Evolutionary conservation across 352 stramenopile genomes (phyloP), one percentile per base, ranked within the genome.

Genomic region (Chrysophaeum taylorii): DNA sequence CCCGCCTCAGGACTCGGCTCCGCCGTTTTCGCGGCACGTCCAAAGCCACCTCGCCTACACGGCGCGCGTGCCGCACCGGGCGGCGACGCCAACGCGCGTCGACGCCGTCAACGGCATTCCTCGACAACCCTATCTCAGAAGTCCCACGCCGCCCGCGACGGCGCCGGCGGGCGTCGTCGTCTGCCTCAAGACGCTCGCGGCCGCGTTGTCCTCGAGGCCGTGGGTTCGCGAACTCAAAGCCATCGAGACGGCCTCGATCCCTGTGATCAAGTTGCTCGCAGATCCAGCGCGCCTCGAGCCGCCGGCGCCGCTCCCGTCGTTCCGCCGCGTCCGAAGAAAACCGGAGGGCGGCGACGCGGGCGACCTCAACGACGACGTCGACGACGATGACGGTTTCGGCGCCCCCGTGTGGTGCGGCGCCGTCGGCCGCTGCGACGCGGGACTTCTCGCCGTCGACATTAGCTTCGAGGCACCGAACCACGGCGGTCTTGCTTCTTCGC

Each of bases 401-500:
- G 27, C n/a, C 27, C 57, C 57, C 33, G 45, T 36, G 57, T 66
- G 57, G 57, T 16, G 14, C 33, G 57, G 57, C 35, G 57, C 57
- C 33, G 27, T 66, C 57, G 57, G 57, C 12, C 57, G 57, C 33
- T 66, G 33, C 33, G 57, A 66, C 57, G 57, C 31, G 33, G 57
- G 80, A 54, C 61, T 87, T 29, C 73, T 86, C 36, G 82, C 82
- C 1, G 75, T 91, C 9, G 85, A 90, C 76, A 90, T 91, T 39
- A 89, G 83, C 36, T 89, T 91, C 75, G 82, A 91, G 70, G 85
- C 82, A 52, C 82, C 79, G 9, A 79, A 87, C 68, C 85, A 91
- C 75, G 85, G 85, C 73, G 84, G 80, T 25, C 84, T 88, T 68
- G 79, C 79, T 33, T 85, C 77, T 21, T 85, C 80, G 0, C 76